phyloP scores from a whole-genome alignment of 2,329 filamentous ascomycete genomes.

The Penicillium italicum region DNA sequence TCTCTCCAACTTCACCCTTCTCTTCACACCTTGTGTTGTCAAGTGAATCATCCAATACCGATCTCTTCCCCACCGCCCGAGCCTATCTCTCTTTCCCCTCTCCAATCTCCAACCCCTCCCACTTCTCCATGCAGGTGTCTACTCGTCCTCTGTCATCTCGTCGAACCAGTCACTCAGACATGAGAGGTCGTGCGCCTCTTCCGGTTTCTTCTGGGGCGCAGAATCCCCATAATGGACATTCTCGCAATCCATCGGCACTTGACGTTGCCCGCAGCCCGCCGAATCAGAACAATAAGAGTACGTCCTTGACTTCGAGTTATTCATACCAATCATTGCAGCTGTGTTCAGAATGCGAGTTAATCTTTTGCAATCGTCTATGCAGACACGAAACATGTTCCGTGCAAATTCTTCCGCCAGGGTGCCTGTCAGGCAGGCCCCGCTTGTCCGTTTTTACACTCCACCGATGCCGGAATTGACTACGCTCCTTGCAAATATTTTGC shows the following conservation, averaged over 20 bases:
- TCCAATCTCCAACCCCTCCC: constrained; percentile 17
- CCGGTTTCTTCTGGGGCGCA: constrained; percentile 35
- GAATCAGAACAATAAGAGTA: constrained; percentile 43
- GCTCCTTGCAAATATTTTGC: constrained; percentile 97
- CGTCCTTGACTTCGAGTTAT: not conserved
- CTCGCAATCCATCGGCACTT: constrained; percentile 41
- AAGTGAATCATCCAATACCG: not conserved
- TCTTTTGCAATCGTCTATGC: constrained; percentile 1
- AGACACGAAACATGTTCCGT: constrained; percentile 97
- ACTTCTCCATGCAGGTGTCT: constrained; percentile 24
- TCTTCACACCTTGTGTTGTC: not conserved
- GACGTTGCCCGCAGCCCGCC: constrained; percentile 49
- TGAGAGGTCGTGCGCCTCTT: constrained; percentile 42
- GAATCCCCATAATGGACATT: constrained; percentile 39
- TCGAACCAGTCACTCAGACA: constrained; percentile 34
- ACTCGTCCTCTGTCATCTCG: constrained; percentile 24
- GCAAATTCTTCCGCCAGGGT: constrained; percentile 98
- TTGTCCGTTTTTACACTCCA: constrained; percentile 93
- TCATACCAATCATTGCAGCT: not conserved
- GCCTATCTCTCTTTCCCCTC: constrained; percentile 14
- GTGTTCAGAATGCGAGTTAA: constrained; percentile 4
- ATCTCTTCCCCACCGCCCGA: constrained; percentile 10
- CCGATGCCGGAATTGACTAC: constrained; percentile 77
- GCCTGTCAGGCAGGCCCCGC: constrained; percentile 93
- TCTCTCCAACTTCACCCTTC: not conserved